phyloP scores from a whole-genome alignment of 2,329 filamentous ascomycete species.

The Aspergillus clavatus region DNA sequence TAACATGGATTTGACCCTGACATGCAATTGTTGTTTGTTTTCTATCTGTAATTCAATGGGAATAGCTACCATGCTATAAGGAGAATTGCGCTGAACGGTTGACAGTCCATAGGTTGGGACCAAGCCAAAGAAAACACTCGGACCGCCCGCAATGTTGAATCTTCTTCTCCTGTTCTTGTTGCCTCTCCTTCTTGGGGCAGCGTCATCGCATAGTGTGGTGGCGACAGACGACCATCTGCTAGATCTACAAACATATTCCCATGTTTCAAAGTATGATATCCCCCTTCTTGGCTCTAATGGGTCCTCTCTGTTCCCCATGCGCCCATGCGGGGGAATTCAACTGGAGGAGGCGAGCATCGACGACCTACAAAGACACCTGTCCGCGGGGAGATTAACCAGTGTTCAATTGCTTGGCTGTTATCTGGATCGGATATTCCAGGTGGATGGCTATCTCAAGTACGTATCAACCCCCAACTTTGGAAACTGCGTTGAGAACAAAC shows the following conservation, averaged over 20 bases:
- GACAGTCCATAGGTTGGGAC: too few relatives aligned
- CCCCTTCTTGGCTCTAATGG: conserved; percentile 32
- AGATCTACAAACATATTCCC: background rate
- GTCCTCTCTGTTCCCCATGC: conserved; percentile 56
- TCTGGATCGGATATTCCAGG: conserved; percentile 56
- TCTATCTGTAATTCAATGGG: too few relatives aligned
- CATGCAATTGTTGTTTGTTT: too few relatives aligned
- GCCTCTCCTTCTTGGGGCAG: background rate
- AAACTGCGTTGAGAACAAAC: background rate
- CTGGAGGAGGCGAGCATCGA: conserved; percentile 68
- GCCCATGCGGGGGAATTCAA: conserved; percentile 53
- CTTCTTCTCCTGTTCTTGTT: background rate
- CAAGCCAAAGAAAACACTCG: too few relatives aligned
- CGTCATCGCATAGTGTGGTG: background rate
- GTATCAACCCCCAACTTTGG: too few relatives aligned
- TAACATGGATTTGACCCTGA: too few relatives aligned
- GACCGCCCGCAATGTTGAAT: background rate
- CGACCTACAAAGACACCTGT: conserved; percentile 58
- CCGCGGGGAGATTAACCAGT: conserved; percentile 51
- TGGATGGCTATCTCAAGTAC: conserved; percentile 60
- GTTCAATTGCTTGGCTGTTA: conserved; percentile 60
- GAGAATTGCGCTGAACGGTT: too few relatives aligned
- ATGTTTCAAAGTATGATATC: conserved; percentile 29
- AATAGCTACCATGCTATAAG: too few relatives aligned
- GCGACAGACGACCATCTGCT: background rate